Percentiles rank a stretch among this genome's conserved stretches.
Evolutionary conservation across 2,329 filamentous ascomycete genomes (phyloP).

Genomic region (Diaporthe humulicola): DNA sequence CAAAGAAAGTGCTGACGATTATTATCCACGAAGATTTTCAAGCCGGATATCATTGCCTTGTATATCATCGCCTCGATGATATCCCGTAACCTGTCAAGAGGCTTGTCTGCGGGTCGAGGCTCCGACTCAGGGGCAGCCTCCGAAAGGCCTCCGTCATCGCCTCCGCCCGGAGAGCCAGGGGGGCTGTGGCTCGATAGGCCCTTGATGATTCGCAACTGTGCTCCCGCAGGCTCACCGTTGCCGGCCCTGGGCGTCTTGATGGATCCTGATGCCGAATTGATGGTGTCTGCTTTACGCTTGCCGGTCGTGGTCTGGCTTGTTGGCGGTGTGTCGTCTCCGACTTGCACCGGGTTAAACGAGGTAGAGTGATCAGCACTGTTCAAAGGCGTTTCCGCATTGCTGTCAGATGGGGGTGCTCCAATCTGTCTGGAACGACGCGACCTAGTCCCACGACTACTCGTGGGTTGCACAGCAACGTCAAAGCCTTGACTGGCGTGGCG

Average conservation of each 20-base stretch:
- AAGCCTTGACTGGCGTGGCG: background rate
- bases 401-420: background rate
- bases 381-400: background rate
- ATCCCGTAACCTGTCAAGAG: constrained; percentile 19
- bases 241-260: background rate
- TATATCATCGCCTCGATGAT: constrained; percentile 17
- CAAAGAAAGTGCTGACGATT: constrained; percentile 25
- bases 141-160: background rate
- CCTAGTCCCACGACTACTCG: background rate
- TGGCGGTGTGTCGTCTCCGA: background rate
- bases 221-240: background rate
- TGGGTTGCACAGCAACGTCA: background rate
- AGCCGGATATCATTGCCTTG: background rate
- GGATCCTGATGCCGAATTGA: background rate
- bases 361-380: background rate
- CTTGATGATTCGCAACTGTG: background rate
- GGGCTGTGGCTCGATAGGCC: too few species aligned
- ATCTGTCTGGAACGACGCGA: background rate
- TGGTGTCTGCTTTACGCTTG: background rate
- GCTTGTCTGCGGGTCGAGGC: background rate
- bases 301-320: background rate
- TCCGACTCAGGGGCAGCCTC: background rate
- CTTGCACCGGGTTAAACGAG: background rate
- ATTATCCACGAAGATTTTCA: constrained; percentile 7
- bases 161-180: background rate